phyloP scores from a whole-genome alignment of 2,329 filamentous ascomycete genomes.

The Cladophialophora yegresii region DNA sequence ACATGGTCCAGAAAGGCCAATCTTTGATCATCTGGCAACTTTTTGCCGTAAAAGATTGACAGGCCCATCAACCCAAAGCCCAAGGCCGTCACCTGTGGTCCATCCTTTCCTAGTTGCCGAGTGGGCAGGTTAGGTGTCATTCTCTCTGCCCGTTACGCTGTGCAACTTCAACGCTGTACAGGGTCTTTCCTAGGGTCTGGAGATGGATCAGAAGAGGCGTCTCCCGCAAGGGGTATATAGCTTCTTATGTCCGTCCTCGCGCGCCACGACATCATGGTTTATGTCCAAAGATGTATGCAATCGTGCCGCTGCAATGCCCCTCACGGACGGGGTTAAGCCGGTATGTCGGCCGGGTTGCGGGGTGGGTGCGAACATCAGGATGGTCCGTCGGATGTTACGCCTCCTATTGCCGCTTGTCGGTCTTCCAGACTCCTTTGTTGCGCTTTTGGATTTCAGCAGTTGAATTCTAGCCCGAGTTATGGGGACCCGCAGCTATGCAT shows the following conservation, averaged over 20 bases:
- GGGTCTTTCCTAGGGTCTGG: neutral
- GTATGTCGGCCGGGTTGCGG: constrained; percentile 3
- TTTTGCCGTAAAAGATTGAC: constrained; percentile 39
- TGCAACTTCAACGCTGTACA: neutral
- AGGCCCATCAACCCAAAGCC: constrained; percentile 39
- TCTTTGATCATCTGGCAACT: constrained; percentile 46
- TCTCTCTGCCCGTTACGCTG: neutral
- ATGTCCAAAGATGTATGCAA: neutral
- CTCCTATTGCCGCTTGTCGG: neutral
- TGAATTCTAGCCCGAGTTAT: too few relatives aligned
- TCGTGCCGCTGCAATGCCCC: neutral
- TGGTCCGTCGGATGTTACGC: neutral
- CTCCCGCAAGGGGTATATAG: neutral
- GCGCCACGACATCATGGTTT: neutral
- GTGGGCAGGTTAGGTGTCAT: constrained; percentile 21
- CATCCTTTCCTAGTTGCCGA: constrained; percentile 38
- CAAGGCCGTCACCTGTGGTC: constrained; percentile 38
- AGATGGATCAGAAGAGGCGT: neutral
- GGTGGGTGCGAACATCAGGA: neutral
- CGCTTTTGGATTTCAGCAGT: neutral
- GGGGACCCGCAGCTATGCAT: too few relatives aligned
- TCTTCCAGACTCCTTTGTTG: neutral
- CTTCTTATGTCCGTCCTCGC: neutral
- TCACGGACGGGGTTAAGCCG: constrained; percentile 3
- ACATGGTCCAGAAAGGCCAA: constrained; percentile 48